phyloP scores from a whole-genome alignment of 2,329 filamentous ascomycete species.

The Xylariomycetidae sp. region DNA sequence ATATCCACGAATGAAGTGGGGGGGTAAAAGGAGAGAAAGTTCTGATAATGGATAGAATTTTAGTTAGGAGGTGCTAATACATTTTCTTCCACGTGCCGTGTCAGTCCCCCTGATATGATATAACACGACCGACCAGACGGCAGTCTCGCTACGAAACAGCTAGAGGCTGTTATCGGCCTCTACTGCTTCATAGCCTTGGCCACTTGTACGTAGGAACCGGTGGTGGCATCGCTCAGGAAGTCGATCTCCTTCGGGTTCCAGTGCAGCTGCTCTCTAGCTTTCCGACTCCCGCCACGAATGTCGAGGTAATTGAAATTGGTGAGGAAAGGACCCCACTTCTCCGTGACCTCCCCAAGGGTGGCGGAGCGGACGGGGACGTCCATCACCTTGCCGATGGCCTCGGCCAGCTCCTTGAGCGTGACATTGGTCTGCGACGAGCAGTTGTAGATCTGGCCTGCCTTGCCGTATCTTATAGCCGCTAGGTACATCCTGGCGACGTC shows the following conservation, averaged over 20 bases:
- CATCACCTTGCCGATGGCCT: slow-evolving; percentile 19
- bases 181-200: no score
- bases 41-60: no score
- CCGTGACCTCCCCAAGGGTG: slow-evolving; percentile 2
- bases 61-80: no score
- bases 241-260: slow-evolving; percentile 8
- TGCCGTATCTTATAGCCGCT: slow-evolving; percentile 29
- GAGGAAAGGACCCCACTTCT: slow-evolving; percentile 3
- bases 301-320: slow-evolving; percentile 4
- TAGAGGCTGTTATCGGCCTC: no score
- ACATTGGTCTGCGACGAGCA: slow-evolving; percentile 25
- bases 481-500: slow-evolving; percentile 38
- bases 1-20: no score
- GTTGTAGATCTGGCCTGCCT: slow-evolving; percentile 32
- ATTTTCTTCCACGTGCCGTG: no score
- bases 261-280: slow-evolving; percentile 8
- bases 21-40: no score
- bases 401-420: slow-evolving; percentile 23
- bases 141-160: no score
- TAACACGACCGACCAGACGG: no score
- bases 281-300: slow-evolving; percentile 8
- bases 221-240: slow-evolving; percentile 10
- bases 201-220: slow-evolving; percentile 9
- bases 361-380: slow-evolving; percentile 14
- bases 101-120: no score